Evolutionary conservation across 2,329 filamentous ascomycete genomes (phyloP).

Genomic region (Lachnellula subtilissima): DNA sequence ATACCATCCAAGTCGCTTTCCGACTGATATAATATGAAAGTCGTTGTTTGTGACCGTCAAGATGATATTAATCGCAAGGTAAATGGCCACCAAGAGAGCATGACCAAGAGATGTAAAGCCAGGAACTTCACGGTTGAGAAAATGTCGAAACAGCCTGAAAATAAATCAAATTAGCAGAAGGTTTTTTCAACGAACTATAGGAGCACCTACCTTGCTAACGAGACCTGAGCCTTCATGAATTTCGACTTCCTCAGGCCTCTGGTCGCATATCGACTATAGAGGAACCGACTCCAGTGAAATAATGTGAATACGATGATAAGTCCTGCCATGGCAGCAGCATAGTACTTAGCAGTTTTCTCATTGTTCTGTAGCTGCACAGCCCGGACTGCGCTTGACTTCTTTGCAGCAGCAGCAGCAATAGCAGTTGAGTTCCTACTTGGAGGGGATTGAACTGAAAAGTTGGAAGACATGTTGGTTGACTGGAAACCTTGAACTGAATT

Average conservation of each 20-base stretch:
- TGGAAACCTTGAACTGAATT: neutral
- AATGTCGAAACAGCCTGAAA: constrained; percentile 12
- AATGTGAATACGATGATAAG: constrained; percentile 20
- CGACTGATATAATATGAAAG: constrained; percentile 10
- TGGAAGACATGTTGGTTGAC: constrained; percentile 6
- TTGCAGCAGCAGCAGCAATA: constrained; percentile 7
- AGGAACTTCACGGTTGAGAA: constrained; percentile 15
- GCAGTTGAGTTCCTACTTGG: constrained; percentile 10
- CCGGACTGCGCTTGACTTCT: constrained; percentile 1
- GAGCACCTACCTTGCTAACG: constrained; percentile 13
- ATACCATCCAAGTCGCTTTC: constrained; percentile 25
- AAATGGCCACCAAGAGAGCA: constrained; percentile 34
- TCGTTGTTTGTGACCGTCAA: constrained; percentile 33
- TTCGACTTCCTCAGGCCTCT: constrained; percentile 11
- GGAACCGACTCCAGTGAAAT: constrained; percentile 19
- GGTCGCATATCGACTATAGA: constrained; percentile 18
- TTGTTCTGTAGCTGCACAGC: constrained; percentile 7
- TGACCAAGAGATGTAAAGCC: constrained; percentile 39
- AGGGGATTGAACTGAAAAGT: neutral
- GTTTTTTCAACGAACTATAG: neutral
- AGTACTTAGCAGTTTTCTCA: constrained; percentile 16
- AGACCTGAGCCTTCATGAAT: constrained; percentile 15
- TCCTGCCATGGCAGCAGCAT: constrained; percentile 17
- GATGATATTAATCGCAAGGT: constrained; percentile 34
- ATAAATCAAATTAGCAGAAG: neutral